Percentiles rank a stretch among this genome's conserved stretches.
Conservation (phyloP, 2,329 filamentous ascomycete species). For the Colletotrichum spaethianum region DNA sequence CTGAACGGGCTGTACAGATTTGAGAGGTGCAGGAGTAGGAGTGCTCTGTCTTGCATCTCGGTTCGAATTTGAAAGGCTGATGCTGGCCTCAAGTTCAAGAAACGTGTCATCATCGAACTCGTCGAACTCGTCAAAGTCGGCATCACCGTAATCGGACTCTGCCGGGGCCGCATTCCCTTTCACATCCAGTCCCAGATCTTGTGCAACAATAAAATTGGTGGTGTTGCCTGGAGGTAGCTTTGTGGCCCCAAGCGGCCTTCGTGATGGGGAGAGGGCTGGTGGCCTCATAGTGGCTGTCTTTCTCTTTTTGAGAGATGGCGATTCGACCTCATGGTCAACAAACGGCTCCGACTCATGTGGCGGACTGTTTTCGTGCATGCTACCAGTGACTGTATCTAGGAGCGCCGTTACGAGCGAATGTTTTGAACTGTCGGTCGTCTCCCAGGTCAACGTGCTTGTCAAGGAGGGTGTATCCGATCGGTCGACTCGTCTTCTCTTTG, state of each 20-base stretch:
- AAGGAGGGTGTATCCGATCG: constrained; percentile 56
- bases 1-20: not conserved
- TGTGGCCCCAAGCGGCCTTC: constrained; percentile 1
- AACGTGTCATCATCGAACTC: constrained; percentile 73
- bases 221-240: constrained; percentile 12
- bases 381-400: constrained; percentile 74
- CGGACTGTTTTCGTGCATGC: constrained; percentile 61
- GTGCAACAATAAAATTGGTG: not conserved
- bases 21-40: not conserved
- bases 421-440: constrained; percentile 67
- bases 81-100: constrained; percentile 65
- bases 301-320: constrained; percentile 62
- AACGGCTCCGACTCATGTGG: constrained; percentile 47
- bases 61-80: constrained; percentile 48
- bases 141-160: constrained; percentile 68
- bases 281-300: constrained; percentile 21
- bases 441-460: constrained; percentile 52
- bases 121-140: constrained; percentile 71
- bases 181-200: constrained; percentile 17
- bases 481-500: constrained; percentile 76
- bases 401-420: constrained; percentile 73
- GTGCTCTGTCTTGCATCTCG: constrained; percentile 23
- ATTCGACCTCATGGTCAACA: constrained; percentile 46
- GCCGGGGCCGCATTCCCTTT: not conserved
- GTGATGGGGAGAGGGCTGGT: constrained; percentile 41